phyloP scores from a whole-genome alignment of 768 basidiomycete genomes.

The Trametes villosa region DNA sequence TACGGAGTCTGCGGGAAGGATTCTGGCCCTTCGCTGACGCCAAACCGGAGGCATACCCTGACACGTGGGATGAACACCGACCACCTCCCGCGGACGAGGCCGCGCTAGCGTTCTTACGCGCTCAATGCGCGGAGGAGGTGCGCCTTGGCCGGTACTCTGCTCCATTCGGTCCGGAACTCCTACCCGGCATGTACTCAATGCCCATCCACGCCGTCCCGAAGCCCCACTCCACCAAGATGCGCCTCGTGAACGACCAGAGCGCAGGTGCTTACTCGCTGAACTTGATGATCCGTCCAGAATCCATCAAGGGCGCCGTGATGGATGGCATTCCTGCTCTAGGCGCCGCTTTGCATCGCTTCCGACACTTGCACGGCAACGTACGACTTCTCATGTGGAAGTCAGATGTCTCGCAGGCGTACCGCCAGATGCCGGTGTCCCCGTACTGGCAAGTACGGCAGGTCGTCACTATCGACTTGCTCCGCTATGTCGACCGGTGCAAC shows the following conservation, averaged over 20 bases:
- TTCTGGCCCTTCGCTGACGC: no score
- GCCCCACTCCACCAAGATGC: slow-evolving; percentile 35
- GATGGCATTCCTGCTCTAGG: no score
- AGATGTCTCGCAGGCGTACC: slow-evolving; percentile 32
- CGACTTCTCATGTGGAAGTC: slow-evolving; percentile 28
- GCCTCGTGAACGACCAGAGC: slow-evolving; percentile 46
- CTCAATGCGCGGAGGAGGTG: slow-evolving; percentile 24
- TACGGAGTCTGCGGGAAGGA: slow-evolving; percentile 37
- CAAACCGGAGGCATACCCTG: slow-evolving; percentile 27
- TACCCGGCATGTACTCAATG: no score
- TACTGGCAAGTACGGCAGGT: slow-evolving; percentile 41
- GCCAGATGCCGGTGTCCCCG: slow-evolving; percentile 30
- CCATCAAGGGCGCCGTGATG: no score
- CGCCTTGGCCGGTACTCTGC: slow-evolving; percentile 24
- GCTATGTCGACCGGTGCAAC: slow-evolving; percentile 38
- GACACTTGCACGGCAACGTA: neutral
- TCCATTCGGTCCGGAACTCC: slow-evolving; percentile 39
- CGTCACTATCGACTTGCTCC: slow-evolving; percentile 32
- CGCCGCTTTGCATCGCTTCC: slow-evolving; percentile 21
- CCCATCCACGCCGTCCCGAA: slow-evolving; percentile 46
- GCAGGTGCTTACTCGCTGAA: slow-evolving; percentile 41
- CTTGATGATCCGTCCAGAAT: no score
- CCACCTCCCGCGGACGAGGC: neutral
- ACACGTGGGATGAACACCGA: slow-evolving; percentile 22
- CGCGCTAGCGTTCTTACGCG: neutral